These are phyloP conservation scores for Trichoderma simmonsii DNA, from an alignment of 2,329 filamentous ascomycete species.

Conservation along the genomic window DNA sequence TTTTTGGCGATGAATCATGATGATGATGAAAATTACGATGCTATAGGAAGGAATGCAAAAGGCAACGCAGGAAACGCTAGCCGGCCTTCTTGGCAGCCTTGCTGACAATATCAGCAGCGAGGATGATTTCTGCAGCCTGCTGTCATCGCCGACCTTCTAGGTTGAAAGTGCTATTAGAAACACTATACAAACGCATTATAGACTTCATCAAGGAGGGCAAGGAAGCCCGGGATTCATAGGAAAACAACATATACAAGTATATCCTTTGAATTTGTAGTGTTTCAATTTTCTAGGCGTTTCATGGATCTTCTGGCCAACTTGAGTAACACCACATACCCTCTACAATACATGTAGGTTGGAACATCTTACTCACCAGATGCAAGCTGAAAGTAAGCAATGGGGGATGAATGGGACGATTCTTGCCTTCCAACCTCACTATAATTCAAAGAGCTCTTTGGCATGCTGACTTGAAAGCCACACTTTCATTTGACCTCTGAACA, in stretches of 20 bases:
- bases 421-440: neutral
- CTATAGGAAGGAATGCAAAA: neutral
- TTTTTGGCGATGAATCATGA: neutral
- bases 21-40: neutral
- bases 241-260: too few relatives aligned
- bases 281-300: too few relatives aligned
- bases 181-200: neutral
- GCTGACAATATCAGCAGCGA: neutral
- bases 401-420: neutral
- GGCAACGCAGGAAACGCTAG: neutral
- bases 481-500: neutral
- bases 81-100: neutral
- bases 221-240: too few relatives aligned
- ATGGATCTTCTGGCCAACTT: too few relatives aligned
- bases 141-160: neutral
- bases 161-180: neutral
- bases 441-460: neutral
- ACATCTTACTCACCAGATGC: too few relatives aligned
- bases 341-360: too few relatives aligned
- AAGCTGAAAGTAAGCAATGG: neutral
- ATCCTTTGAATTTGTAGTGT: too few relatives aligned
- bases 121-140: neutral
- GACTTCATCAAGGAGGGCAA: too few relatives aligned
- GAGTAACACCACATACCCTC: too few relatives aligned
- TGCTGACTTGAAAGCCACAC: neutral